Percentiles rank a stretch among this genome's conserved stretches.
phyloP scores from a whole-genome alignment of 768 basidiomycete genomes.

The Boletus eberwhitei region DNA sequence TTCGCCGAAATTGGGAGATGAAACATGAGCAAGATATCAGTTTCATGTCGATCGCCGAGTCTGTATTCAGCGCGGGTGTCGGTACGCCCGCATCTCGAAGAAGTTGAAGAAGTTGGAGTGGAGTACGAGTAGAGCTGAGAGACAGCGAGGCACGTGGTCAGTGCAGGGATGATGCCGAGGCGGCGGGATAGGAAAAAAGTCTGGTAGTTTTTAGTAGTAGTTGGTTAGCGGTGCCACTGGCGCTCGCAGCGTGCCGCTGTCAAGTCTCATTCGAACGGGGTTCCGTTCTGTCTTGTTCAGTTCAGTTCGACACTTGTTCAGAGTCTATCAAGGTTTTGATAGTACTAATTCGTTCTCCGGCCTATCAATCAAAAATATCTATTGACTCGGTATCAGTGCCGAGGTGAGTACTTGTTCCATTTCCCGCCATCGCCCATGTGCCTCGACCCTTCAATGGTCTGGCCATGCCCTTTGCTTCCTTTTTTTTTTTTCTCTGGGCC shows the following conservation, averaged over 20 bases:
- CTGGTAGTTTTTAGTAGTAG: no score
- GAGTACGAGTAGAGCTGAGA: no score
- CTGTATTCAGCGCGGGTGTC: neutral
- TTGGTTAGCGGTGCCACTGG: neutral
- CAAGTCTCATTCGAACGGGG: neutral
- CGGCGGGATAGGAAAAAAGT: neutral
- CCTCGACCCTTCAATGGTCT: no score
- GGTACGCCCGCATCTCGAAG: neutral
- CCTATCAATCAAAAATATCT: neutral
- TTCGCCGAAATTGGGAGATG: neutral
- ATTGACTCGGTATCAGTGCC: neutral
- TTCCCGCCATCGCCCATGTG: neutral
- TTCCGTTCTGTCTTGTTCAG: neutral
- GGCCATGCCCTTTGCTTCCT: neutral
- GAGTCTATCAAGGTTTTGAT: neutral
- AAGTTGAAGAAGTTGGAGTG: no score
- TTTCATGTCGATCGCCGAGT: neutral
- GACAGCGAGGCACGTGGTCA: slow-evolving; percentile 1
- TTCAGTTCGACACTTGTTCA: neutral
- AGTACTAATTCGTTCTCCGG: neutral
- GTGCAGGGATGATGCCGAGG: neutral
- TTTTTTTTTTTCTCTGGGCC: neutral
- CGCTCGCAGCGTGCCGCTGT: neutral
- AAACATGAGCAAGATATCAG: neutral
- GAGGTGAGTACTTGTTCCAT: neutral